Conservation (phyloP, 75 land plant genomes). For the Sequoiadendron giganteum region DNA sequence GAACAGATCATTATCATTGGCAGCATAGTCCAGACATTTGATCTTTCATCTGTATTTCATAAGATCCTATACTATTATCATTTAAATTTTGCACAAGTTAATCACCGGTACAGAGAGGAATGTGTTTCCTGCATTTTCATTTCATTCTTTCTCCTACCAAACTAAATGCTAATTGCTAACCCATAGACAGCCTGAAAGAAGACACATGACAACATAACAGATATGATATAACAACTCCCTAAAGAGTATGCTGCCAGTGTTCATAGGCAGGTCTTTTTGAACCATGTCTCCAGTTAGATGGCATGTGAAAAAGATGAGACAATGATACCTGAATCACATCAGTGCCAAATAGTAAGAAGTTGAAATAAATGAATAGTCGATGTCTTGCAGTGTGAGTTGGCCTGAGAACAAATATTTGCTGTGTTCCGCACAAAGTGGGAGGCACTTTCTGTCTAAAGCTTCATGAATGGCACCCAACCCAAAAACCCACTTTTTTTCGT, state of each 20-base stretch:
- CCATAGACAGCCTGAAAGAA: background rate
- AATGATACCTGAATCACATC: background rate
- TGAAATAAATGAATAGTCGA: conserved; percentile 41
- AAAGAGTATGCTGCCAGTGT: background rate
- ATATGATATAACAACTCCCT: background rate
- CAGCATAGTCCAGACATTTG: background rate
- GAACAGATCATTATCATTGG: background rate
- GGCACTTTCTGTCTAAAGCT: conserved; percentile 45
- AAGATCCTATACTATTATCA: background rate
- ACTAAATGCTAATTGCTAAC: background rate
- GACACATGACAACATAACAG: background rate
- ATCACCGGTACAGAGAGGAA: background rate
- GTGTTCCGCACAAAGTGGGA: conserved; percentile 61
- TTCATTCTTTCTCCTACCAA: background rate
- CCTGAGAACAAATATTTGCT: conserved; percentile 50
- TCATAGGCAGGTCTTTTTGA: background rate
- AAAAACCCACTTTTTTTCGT: conserved; percentile 44
- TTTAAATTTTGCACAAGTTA: background rate
- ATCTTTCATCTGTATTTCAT: background rate
- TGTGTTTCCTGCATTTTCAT: background rate
- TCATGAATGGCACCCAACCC: conserved; percentile 57
- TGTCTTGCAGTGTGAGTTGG: conserved; percentile 46
- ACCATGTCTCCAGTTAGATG: background rate
- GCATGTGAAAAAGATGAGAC: background rate
- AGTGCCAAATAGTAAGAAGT: background rate